These are phyloP conservation scores for Lagerstroemia speciosa DNA, from an alignment of 345 rosid species.

Conservation along the genomic window DNA sequence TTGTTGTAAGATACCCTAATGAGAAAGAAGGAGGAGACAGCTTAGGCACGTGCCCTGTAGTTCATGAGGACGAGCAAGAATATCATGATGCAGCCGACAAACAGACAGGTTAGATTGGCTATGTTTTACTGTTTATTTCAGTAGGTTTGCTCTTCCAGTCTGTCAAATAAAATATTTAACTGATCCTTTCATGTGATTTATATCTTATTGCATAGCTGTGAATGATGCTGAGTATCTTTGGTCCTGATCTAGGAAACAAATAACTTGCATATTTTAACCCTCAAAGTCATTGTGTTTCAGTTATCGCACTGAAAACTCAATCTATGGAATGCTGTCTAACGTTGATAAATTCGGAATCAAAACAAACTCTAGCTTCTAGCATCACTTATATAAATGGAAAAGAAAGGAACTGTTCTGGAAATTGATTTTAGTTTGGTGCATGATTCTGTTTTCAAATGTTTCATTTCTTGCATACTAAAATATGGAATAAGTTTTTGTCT, in stretches of 20 bases:
- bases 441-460: neutral
- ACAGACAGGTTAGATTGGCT: slow-evolving; percentile 28
- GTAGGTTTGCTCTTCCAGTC: neutral
- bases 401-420: neutral
- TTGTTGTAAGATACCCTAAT: slow-evolving; percentile 64
- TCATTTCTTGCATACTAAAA: neutral
- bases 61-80: slow-evolving; percentile 47
- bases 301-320: neutral
- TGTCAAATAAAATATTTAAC: neutral
- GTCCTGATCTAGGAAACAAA: neutral
- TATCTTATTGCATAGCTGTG: neutral
- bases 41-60: slow-evolving; percentile 19
- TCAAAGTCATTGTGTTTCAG: neutral
- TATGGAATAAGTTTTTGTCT: neutral
- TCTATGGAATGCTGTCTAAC: neutral
- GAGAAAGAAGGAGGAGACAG: slow-evolving; percentile 34
- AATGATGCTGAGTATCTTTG: neutral
- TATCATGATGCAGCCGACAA: slow-evolving; percentile 41
- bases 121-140: neutral
- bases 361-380: too few species aligned
- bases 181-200: neutral
- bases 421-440: neutral
- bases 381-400: neutral
- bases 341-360: neutral
- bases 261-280: neutral